Base-by-base conservation (phyloP, 345 rosid species). In the Brassica carinata region DNA sequence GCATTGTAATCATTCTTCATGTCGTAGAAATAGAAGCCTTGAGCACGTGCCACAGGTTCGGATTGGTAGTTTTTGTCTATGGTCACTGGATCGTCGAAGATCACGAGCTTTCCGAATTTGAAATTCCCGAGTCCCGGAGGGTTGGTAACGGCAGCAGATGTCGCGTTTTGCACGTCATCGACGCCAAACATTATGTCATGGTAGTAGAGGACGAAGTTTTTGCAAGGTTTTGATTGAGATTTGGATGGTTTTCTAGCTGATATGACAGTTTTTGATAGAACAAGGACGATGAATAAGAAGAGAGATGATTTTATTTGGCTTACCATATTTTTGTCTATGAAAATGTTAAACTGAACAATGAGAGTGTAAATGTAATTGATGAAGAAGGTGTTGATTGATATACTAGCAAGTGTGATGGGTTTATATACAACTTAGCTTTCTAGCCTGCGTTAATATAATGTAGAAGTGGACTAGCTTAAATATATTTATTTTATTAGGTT, bases 21-120 rank as follows among this genome's bases (percentile, higher is more conserved):
- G 69, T 90, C 87, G 29, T 88, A 90, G 79, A 91, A 86, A 71
- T 93, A 90, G 62, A 90, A 77, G 1, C 97, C 94, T 72, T 93
- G 88, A 13, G 98, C 92, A 9, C 84, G 45, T 2, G 89, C 93
- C 14, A 78, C 87, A 0, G 89, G 80, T 38, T 62, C 82, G 7
- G 97, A 87, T 5, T 38, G 77, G 5, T 81, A 85, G 77, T 73
- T 82, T 11, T 77, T 77, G 79, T 90, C 87, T 34, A 67, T 58
- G 0, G 89, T 93, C 40, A 87, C 48, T 0, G 94, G 93, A 82
- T 90, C 94, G 30, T 89, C 90, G 65, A 91, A 89, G 26, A 90
- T 85, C 14, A 90, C 86, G 0, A 90, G 62, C 76, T 53, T 78
- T 0, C 94, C 89, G 13, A 85, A 86, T 9, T 75, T 75, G 76